Evolutionary conservation across 176 grass and related monocot species (phyloP).

Genomic region (Carex pumila): DNA sequence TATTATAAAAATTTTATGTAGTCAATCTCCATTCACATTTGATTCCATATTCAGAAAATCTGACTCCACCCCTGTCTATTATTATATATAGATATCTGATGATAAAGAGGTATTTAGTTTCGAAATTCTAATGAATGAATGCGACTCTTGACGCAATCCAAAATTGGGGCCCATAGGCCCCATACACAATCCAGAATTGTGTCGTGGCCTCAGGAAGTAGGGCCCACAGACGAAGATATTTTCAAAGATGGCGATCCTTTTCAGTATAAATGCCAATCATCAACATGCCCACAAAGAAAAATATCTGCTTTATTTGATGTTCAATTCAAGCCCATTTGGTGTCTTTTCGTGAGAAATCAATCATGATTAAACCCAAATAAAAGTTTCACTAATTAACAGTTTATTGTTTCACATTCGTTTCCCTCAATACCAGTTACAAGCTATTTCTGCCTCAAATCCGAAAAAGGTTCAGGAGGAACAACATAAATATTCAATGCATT

Average conservation of each 20-base stretch:
- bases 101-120: not conserved
- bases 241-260: not conserved
- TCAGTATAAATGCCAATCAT: constrained; percentile 12
- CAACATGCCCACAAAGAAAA: constrained; percentile 4
- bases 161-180: not conserved
- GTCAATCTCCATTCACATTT: too few species aligned
- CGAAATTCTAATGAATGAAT: not conserved
- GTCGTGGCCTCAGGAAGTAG: not conserved
- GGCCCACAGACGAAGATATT: not conserved
- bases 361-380: not conserved
- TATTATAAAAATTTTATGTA: too few species aligned
- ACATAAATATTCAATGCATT: not conserved
- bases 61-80: too few species aligned
- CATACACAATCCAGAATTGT: not conserved
- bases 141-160: not conserved
- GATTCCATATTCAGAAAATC: too few species aligned
- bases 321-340: not conserved
- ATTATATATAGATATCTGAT: too few species aligned
- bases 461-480: not conserved
- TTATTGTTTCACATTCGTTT: not conserved
- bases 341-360: not conserved
- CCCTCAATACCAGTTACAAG: not conserved
- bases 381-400: not conserved
- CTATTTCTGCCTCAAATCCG: not conserved
- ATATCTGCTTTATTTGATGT: constrained; percentile 1